Evolutionary conservation across 441 rosid species (phyloP), one percentile per base, ranked within the genome.

Genomic region (Adansonia gregorii): DNA sequence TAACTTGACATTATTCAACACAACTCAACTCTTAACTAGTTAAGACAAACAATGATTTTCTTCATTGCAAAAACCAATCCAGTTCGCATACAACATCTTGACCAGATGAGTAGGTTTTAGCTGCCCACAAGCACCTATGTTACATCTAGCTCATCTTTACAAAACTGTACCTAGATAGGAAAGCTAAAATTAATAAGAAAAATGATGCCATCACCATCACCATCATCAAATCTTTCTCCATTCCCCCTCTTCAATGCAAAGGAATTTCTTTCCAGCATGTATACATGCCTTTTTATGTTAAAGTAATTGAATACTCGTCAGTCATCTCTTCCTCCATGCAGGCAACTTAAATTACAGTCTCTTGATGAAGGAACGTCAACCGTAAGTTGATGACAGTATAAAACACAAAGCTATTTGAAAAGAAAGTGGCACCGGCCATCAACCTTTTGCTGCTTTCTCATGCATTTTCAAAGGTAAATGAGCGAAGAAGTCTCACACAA

Each of bases 101-200:
- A 85, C 82, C 19, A 84, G 69, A 72, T 77, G 51, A 19, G 41
- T 35, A 6, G 86, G 84, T 83, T 86, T 84, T 76, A 76, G 81
- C 86, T 59, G 41, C 45, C 24, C 54, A 55, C 84, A 85, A 75
- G 78, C 84, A 52, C 45, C 71, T 68, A 70, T 73, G 76, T 41
- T 72, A 83, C 81, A 80, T 70, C 78, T 78, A 73, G 0, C 86
- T 81, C 80, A 66, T 66, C 84, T 84, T 72, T 85, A 88, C 88
- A 86, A 69, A 81, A 81, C 75, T 67, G 60, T 71, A 73, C 55
- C 66, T 2, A 49, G 75, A 55, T 6, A 14, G 17, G 58, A 35
- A 35, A 54, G 49, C 73, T 17, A 10, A 65, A 67, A 46, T 35
- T 52, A 59, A 64, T 52, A 27, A 76, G 72, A 76, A 24, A 52